Percentiles rank a stretch among this genome's conserved stretches.
Conservation (phyloP, 768 basidiomycete genomes). For the Kwoniella mangroviensis region DNA sequence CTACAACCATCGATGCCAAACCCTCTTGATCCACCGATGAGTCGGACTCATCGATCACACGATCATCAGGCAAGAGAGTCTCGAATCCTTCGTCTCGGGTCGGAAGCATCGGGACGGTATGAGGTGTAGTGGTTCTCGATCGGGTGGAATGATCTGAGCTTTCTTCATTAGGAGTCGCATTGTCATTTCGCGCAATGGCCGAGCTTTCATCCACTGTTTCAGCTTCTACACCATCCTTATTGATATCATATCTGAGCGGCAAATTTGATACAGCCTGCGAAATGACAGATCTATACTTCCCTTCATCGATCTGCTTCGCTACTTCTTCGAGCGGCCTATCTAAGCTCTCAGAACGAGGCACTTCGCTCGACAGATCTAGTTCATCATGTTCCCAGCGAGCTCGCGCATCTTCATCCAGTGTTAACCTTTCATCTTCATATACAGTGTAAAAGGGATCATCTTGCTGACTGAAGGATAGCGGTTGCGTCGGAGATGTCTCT, state of each 20-base stretch:
- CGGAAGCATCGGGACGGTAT: background rate
- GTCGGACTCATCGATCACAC: too few species aligned
- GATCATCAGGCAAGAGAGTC: background rate
- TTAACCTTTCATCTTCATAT: background rate
- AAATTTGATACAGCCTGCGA: too few species aligned
- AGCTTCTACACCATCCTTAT: background rate
- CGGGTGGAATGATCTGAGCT: background rate
- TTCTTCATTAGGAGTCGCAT: background rate
- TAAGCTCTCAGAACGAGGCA: background rate
- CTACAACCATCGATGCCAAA: background rate
- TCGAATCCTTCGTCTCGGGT: background rate
- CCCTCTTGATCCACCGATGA: background rate
- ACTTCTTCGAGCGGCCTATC: too few species aligned
- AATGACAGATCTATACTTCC: too few species aligned
- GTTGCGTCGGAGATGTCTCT: constrained; percentile 21
- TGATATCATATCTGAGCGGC: too few species aligned
- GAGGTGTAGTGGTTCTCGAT: constrained; percentile 9
- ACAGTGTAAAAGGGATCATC: constrained; percentile 17
- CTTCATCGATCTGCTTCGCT: too few species aligned
- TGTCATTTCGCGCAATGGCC: too few species aligned
- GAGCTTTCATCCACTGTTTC: background rate
- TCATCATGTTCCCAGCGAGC: background rate
- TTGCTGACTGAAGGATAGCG: constrained; percentile 20
- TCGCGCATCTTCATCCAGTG: background rate
- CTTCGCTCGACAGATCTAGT: constrained; percentile 1